phyloP scores from a whole-genome alignment of 1,284 basidiomycete genomes.

The Tylopilus sp. region DNA sequence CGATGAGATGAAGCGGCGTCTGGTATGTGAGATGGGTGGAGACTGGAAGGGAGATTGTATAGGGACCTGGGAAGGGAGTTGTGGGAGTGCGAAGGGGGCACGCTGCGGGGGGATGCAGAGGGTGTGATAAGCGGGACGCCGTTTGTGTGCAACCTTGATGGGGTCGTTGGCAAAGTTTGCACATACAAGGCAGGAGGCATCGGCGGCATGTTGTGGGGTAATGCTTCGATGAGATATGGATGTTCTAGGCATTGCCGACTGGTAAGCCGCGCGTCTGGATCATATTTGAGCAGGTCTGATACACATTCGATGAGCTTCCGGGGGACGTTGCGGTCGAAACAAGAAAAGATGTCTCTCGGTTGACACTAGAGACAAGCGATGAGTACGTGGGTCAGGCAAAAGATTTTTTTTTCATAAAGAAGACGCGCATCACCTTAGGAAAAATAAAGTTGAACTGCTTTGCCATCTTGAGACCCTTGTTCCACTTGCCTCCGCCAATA shows the following conservation, averaged over 20 bases:
- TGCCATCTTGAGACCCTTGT: slow-evolving; percentile 80
- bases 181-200: slow-evolving; percentile 48
- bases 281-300: slow-evolving; percentile 85
- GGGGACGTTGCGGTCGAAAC: slow-evolving; percentile 80
- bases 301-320: slow-evolving; percentile 87
- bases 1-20: slow-evolving; percentile 55
- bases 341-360: slow-evolving; percentile 70
- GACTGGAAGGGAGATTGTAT: slow-evolving; percentile 32
- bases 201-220: slow-evolving; percentile 63
- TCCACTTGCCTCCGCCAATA: slow-evolving; percentile 87
- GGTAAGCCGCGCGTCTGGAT: slow-evolving; percentile 82
- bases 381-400: background rate
- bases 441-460: slow-evolving; percentile 84
- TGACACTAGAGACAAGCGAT: slow-evolving; percentile 47
- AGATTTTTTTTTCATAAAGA: background rate
- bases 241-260: slow-evolving; percentile 85
- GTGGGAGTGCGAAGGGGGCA: slow-evolving; percentile 61
- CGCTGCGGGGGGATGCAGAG: slow-evolving; percentile 49
- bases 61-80: slow-evolving; percentile 37
- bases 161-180: slow-evolving; percentile 31
- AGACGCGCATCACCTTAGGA: slow-evolving; percentile 60
- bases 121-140: slow-evolving; percentile 41
- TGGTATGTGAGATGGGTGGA: slow-evolving; percentile 39
- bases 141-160: slow-evolving; percentile 37
- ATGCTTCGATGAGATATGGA: slow-evolving; percentile 76